A percentile compares a stretch with the other conserved stretches of the same genome.
phyloP scores from a whole-genome alignment of 1,284 basidiomycete species.

The Moesziomyces parantarcticus region DNA sequence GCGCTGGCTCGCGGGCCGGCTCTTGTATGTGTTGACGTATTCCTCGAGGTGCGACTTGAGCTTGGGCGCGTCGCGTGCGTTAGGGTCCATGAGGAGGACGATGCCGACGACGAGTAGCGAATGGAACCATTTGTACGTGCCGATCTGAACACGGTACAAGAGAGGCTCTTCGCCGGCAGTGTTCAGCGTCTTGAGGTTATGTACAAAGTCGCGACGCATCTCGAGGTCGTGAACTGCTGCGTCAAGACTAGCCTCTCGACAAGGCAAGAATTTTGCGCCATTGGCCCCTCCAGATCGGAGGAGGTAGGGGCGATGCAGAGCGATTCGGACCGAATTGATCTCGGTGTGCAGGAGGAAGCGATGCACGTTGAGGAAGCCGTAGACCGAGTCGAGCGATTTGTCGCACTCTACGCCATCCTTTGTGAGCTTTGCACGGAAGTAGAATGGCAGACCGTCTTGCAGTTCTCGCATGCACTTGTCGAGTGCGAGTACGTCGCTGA shows the following conservation, averaged over 20 bases:
- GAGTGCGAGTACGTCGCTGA: constrained; percentile 54
- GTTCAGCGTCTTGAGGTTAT: constrained; percentile 22
- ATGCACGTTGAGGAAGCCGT: constrained; percentile 55
- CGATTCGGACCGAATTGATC: constrained; percentile 53
- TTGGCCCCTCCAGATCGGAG: constrained; percentile 50
- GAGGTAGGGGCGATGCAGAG: constrained; percentile 59
- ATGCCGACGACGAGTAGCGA: constrained; percentile 56
- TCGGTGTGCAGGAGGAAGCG: constrained; percentile 61
- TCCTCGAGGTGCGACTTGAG: constrained; percentile 46
- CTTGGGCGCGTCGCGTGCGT: constrained; percentile 41
- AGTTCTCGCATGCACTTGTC: constrained; percentile 47
- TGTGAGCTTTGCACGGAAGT: constrained; percentile 43
- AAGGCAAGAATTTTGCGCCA: constrained; percentile 41
- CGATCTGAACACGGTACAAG: constrained; percentile 50
- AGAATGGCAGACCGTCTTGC: constrained; percentile 53
- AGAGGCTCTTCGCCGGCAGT: constrained; percentile 20
- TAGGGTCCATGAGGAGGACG: constrained; percentile 55
- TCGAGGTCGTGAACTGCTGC: constrained; percentile 55
- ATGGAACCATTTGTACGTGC: constrained; percentile 61
- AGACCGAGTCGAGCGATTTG: constrained; percentile 51
- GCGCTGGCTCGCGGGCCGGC: constrained; percentile 16
- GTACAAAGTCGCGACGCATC: constrained; percentile 52
- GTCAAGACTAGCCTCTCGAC: constrained; percentile 56
- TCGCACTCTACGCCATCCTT: constrained; percentile 42
- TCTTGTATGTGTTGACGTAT: constrained; percentile 32